Evolutionary conservation across 2,329 filamentous ascomycete species (phyloP), one percentile per base, ranked within the genome.

Genomic region (Sclerotinia sclerotiorum): DNA sequence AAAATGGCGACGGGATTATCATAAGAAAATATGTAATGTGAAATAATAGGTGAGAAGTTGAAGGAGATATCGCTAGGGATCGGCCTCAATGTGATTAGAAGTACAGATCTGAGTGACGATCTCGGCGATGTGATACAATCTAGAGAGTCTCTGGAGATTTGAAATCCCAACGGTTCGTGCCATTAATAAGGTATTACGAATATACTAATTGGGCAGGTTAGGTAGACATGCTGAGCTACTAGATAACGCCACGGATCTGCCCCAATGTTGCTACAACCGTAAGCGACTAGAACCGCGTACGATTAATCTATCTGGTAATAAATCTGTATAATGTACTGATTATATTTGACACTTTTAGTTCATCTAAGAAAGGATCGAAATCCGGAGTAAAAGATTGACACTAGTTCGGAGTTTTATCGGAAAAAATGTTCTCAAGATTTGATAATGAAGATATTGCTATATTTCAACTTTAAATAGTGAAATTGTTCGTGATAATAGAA

Each of bases 51-150:
- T 57, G 24, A 24, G 11, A 24, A 57, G 27, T 11, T 42, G 55
- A 19, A 24, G 27, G 27, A n/a, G 42, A 35, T 61, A 49, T 49
- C 10, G 21, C 29, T 35, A 13, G 27, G 21, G 27, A 61, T 61
- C 44, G 27, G 27, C 27, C 58, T 61, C 44, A 24, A 24, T 61
- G 44, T 35, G 44, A 49, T 24, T 48, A 35, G 29, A 35, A 61
- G 29, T 49, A 61, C 58, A 61, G 58, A 61, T 61, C 58, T 61
- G 15, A 61, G 42, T 61, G 57, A 48, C 48, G 57, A 32, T 61
- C 57, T 61, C 42, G 42, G 42, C 57, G 42, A 61, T 61, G 58
- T 61, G 58, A 61, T 49, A 61, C 58, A 55, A 55, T 10, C 27
- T 42, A 42, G 11, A 32, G 32, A n/a, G 13, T 24, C 29, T 35